Percentiles rank a stretch among this genome's conserved stretches.
These are phyloP conservation scores for Cupressus sempervirens DNA, from an alignment of 75 land plant genomes.

Conservation along the genomic window DNA sequence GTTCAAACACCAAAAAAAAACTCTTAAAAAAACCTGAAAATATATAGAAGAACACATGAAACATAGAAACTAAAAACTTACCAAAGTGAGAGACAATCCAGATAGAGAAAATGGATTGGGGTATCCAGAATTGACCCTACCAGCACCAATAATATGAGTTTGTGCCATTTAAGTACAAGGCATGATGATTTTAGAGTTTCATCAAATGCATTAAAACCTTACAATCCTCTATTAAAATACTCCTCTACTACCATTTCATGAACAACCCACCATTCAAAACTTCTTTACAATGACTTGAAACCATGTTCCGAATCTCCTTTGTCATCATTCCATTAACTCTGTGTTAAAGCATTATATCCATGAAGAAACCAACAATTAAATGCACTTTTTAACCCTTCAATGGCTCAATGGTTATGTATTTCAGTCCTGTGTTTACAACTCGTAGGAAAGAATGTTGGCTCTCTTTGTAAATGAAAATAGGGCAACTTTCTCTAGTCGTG, in stretches of 20 bases:
- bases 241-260: background rate
- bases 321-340: background rate
- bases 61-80: background rate
- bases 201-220: background rate
- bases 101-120: background rate
- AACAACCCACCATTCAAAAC: too few relatives aligned
- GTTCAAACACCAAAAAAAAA: too few relatives aligned
- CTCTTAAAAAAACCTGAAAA: background rate
- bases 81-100: slow-evolving; percentile 7
- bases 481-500: background rate
- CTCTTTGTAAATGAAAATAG: background rate
- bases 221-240: background rate
- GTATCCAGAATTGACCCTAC: slow-evolving; percentile 4
- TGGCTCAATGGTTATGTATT: background rate
- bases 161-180: slow-evolving; percentile 13
- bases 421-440: background rate
- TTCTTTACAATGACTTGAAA: background rate
- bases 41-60: too few relatives aligned
- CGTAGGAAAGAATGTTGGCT: too few relatives aligned
- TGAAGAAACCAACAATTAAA: background rate
- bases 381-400: background rate
- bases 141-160: slow-evolving; percentile 3
- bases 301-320: background rate
- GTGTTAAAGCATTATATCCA: background rate
- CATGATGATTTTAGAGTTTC: slow-evolving; percentile 7